Percentiles rank a stretch among this genome's conserved stretches.
phyloP scores from a whole-genome alignment of 2,329 filamentous ascomycete species.

The Pseudonectria foliicola region DNA sequence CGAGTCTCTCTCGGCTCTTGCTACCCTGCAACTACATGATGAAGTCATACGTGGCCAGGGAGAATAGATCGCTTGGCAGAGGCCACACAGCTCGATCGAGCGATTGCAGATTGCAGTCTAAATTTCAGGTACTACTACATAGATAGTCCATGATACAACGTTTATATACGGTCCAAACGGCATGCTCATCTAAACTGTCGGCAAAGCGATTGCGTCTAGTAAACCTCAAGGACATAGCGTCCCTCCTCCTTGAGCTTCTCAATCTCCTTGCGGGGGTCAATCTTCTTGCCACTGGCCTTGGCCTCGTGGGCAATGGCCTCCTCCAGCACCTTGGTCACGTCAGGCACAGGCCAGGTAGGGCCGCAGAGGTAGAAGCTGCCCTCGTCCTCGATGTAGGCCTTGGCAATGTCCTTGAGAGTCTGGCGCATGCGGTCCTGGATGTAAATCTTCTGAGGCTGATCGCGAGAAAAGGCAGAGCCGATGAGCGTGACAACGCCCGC shows the following conservation, averaged over 20 bases:
- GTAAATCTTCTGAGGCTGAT: slow-evolving; percentile 98
- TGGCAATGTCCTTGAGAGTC: slow-evolving; percentile 71
- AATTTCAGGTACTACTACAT: too few relatives aligned
- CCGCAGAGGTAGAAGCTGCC: slow-evolving; percentile 97
- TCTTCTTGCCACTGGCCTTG: slow-evolving; percentile 64
- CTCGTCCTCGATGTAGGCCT: slow-evolving; percentile 80
- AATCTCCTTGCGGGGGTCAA: slow-evolving; percentile 84
- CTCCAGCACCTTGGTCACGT: slow-evolving; percentile 88
- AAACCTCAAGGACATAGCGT: slow-evolving; percentile 94
- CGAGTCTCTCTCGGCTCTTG: too few relatives aligned
- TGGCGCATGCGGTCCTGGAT: slow-evolving; percentile 98
- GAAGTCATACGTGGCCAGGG: too few relatives aligned
- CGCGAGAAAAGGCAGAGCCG: slow-evolving; percentile 88
- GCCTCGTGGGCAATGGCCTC: slow-evolving; percentile 81
- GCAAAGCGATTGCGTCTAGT: slow-evolving; percentile 46
- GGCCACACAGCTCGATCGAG: too few relatives aligned
- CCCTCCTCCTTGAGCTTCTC: slow-evolving; percentile 93
- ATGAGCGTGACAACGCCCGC: slow-evolving; percentile 92
- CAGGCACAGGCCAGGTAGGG: slow-evolving; percentile 96
- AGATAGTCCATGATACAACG: background rate
- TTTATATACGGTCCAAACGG: slow-evolving; percentile 14
- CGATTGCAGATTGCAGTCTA: too few relatives aligned
- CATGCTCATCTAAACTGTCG: slow-evolving; percentile 12
- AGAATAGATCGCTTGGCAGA: too few relatives aligned
- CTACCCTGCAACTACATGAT: too few relatives aligned